Percentiles rank a stretch among this genome's conserved stretches.
These are phyloP conservation scores for Colletotrichum tabaci DNA, from an alignment of 2,329 filamentous ascomycete genomes.

Conservation along the genomic window DNA sequence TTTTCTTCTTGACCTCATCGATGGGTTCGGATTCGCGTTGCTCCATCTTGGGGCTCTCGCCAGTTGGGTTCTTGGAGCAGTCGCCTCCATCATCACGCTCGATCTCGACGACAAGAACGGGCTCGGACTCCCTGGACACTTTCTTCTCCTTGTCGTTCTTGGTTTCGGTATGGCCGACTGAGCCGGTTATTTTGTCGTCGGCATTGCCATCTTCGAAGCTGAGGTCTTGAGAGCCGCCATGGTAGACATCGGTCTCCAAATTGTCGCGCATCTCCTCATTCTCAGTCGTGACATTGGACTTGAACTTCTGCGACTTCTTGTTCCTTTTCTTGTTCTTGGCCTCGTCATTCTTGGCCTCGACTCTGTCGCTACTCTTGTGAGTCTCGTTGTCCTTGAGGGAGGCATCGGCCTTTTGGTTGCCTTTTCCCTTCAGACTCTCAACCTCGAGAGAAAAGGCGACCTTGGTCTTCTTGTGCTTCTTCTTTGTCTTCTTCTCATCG, in stretches of 20 bases:
- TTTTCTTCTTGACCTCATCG: not conserved
- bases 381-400: not conserved
- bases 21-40: not conserved
- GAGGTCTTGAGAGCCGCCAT: not conserved
- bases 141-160: conserved; percentile 1
- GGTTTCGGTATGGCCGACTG: not conserved
- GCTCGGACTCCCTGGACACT: not conserved
- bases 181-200: not conserved
- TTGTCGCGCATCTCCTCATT: too few relatives aligned
- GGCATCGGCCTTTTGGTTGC: not conserved
- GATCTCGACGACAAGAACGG: not conserved
- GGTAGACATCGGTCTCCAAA: not conserved
- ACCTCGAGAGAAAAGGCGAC: not conserved
- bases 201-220: not conserved
- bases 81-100: not conserved
- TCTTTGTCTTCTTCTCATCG: not conserved
- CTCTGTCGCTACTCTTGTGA: not conserved
- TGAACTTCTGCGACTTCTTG: not conserved
- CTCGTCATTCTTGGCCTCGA: not conserved
- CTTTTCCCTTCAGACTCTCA: too few relatives aligned
- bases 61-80: not conserved
- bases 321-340: not conserved
- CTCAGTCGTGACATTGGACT: not conserved
- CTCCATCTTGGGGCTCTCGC: not conserved
- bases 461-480: conserved; percentile 5